Conservation (phyloP, 2,329 filamentous ascomycete genomes). For the Apiospora malaysiana region DNA sequence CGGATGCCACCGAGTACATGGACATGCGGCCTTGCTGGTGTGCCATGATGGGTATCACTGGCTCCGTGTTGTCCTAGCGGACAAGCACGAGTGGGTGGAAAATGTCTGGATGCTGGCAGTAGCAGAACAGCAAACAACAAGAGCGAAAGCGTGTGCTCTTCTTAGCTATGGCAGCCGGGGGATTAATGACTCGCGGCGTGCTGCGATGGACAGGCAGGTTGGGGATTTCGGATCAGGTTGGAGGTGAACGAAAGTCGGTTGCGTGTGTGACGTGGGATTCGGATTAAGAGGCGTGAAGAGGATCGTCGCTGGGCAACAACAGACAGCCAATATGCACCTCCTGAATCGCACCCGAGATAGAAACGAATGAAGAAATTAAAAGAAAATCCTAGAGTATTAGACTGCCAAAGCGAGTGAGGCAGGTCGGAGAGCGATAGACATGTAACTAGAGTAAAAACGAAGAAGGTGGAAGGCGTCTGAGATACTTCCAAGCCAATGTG, state of each 20-base stretch:
- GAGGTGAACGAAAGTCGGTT: conserved; percentile 17
- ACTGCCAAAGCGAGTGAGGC: conserved; percentile 67
- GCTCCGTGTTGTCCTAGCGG: conserved; percentile 45
- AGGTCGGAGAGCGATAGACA: conserved; percentile 33
- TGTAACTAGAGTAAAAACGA: conserved; percentile 31
- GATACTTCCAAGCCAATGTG: conserved; percentile 18
- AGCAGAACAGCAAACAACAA: conserved; percentile 10
- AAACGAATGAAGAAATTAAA: conserved; percentile 31
- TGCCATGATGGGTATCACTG: conserved; percentile 53
- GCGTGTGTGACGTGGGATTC: conserved; percentile 18
- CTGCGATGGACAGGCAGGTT: neutral
- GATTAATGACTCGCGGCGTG: conserved; percentile 10
- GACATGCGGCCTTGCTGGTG: conserved; percentile 63
- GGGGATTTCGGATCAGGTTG: neutral
- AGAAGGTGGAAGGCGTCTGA: conserved; percentile 26
- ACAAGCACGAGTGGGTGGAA: conserved; percentile 43
- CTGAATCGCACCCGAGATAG: conserved; percentile 27
- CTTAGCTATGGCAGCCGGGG: neutral
- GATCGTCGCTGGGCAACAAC: conserved; percentile 23
- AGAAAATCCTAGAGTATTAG: conserved; percentile 43
- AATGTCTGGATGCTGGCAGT: neutral
- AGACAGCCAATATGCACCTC: conserved; percentile 12
- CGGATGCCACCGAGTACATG: conserved; percentile 71
- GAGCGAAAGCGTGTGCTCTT: conserved; percentile 10
- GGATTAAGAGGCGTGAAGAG: conserved; percentile 11